phyloP scores from a whole-genome alignment of 2,329 filamentous ascomycete genomes.

The Botrytis galanthina region DNA sequence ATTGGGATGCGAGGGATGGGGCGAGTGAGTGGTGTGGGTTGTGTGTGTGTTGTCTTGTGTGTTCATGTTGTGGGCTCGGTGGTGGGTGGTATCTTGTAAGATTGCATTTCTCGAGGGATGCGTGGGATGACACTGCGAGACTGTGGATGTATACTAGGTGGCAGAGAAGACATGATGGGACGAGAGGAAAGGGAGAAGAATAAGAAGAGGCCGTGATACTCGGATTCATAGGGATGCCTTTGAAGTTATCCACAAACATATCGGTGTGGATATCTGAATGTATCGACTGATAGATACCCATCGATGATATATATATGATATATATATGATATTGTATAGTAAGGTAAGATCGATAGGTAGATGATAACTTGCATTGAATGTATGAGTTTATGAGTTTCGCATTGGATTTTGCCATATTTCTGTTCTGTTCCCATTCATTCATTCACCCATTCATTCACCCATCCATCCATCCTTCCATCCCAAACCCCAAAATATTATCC shows the following conservation, averaged over 20 bases:
- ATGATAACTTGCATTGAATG: background rate
- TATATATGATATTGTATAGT: background rate
- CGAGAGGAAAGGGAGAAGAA: background rate
- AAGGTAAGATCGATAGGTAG: background rate
- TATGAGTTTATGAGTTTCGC: background rate
- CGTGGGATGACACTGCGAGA: background rate
- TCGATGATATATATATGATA: background rate
- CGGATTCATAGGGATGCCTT: background rate
- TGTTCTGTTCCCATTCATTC: background rate
- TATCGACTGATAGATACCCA: background rate
- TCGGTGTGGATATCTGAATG: background rate
- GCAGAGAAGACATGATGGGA: background rate
- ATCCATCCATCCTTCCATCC: background rate
- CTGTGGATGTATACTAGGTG: background rate
- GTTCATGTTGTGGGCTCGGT: background rate
- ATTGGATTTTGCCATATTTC: background rate
- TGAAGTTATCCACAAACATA: too few relatives aligned
- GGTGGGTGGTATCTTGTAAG: too few relatives aligned
- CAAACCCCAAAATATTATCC: background rate
- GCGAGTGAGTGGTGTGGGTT: background rate
- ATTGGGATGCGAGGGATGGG: background rate
- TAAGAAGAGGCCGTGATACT: too few relatives aligned
- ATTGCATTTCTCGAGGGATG: background rate
- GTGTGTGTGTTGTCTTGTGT: background rate
- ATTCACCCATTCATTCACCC: too few relatives aligned